A percentile compares a stretch with the other conserved stretches of the same genome.
Conservation (phyloP, 2,329 filamentous ascomycete species). For the Fonsecaea multimorphosa region DNA sequence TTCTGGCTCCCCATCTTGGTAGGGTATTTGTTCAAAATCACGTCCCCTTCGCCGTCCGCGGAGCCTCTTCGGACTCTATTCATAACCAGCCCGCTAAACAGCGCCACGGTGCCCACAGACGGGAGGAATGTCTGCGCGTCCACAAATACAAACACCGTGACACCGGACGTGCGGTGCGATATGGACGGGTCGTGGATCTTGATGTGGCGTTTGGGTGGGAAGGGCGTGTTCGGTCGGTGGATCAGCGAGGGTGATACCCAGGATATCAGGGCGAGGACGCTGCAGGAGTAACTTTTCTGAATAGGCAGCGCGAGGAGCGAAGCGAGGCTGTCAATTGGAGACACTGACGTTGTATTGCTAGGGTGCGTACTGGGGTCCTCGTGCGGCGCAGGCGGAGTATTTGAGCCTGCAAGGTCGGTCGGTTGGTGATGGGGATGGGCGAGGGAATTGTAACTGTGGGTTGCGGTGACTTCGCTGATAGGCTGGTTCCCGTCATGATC, state of each 20-base stretch:
- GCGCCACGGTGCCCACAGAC: constrained; percentile 40
- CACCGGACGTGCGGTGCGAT: constrained; percentile 28
- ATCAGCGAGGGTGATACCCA: constrained; percentile 40
- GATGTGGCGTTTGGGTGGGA: constrained; percentile 43
- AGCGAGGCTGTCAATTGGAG: constrained; percentile 33
- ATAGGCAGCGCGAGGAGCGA: constrained; percentile 34
- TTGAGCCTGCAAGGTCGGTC: background rate
- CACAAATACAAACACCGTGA: constrained; percentile 43
- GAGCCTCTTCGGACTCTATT: constrained; percentile 30
- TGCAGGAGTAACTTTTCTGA: constrained; percentile 39
- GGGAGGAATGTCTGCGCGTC: constrained; percentile 42
- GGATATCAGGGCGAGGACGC: constrained; percentile 40
- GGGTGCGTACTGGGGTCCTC: background rate
- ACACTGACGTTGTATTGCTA: background rate
- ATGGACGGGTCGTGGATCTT: constrained; percentile 42
- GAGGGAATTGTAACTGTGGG: background rate
- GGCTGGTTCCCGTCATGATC: background rate
- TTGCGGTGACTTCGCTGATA: background rate
- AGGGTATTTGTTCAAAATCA: constrained; percentile 44
- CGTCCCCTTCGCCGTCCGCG: constrained; percentile 31
- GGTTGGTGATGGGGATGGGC: background rate
- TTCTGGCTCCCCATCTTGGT: constrained; percentile 4
- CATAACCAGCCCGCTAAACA: constrained; percentile 42
- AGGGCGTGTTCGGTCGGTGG: constrained; percentile 36
- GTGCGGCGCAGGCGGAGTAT: background rate